Evolutionary conservation across 2,329 filamentous ascomycete species (phyloP).

Genomic region (Claviceps capensis): DNA sequence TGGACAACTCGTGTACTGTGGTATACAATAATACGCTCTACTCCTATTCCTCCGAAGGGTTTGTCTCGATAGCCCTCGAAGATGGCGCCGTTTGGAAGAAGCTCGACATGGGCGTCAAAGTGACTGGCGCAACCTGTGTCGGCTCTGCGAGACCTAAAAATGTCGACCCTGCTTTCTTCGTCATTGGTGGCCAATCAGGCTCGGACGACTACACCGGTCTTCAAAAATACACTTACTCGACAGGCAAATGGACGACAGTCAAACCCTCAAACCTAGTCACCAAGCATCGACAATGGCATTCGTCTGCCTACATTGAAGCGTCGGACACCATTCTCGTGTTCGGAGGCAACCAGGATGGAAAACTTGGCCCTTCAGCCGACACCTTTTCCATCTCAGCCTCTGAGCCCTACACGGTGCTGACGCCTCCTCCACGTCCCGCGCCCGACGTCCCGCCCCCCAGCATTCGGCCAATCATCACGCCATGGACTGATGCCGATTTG

Average conservation of each 20-base stretch:
- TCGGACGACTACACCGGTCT: slow-evolving; percentile 54
- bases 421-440: slow-evolving; percentile 45
- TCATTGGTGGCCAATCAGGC: slow-evolving; percentile 58
- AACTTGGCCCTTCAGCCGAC: slow-evolving; percentile 45
- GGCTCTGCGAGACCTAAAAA: slow-evolving; percentile 48
- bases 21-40: slow-evolving; percentile 75
- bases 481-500: slow-evolving; percentile 58
- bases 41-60: slow-evolving; percentile 60
- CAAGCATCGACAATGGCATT: slow-evolving; percentile 60
- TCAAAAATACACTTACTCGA: slow-evolving; percentile 49
- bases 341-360: slow-evolving; percentile 55
- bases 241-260: slow-evolving; percentile 38
- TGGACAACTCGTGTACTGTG: slow-evolving; percentile 70
- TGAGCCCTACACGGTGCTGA: slow-evolving; percentile 47
- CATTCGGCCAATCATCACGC: slow-evolving; percentile 56
- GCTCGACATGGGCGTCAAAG: slow-evolving; percentile 50
- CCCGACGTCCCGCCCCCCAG: slow-evolving; percentile 27
- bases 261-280: slow-evolving; percentile 34
- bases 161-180: slow-evolving; percentile 52
- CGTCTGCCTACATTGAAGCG: slow-evolving; percentile 57
- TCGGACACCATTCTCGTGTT: slow-evolving; percentile 67
- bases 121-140: slow-evolving; percentile 67
- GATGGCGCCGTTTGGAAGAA: slow-evolving; percentile 59
- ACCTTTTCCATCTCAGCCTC: slow-evolving; percentile 61
- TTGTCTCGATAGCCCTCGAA: slow-evolving; percentile 58